Evolutionary conservation across 768 basidiomycete species (phyloP), one percentile per base, ranked within the genome.

Genomic region (Aureoboletus auriporus): DNA sequence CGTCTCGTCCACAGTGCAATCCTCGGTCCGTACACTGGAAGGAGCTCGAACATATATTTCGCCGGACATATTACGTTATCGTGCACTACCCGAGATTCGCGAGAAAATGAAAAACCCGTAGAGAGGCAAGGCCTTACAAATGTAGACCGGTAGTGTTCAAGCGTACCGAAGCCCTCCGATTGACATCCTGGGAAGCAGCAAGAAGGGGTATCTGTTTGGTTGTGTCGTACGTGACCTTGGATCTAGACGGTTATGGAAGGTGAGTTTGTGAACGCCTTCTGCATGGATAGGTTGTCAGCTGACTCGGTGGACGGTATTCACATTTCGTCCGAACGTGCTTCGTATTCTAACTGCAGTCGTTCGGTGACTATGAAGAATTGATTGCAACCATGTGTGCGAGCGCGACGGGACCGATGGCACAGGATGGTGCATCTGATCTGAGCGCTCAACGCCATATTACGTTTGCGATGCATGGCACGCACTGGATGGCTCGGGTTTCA

Each of bases 331-430:
- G 31, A 33, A 33, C 47, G 49, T 27, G 34, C 6, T 46, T 44
- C 50, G 42, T 39, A 28, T 39, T 36, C 28, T n/a, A 4, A 44
- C 42, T 28, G 37, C 13, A 38, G 46, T 35, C 27, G 33, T 28
- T 58, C 23, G 39, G 39, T 49, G 59, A 55, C 52, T 36, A 38
- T 23, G 37, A 8, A 28, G 14, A 16, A 35, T 12, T 33, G 47
- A 23, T 42, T 34, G 13, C 23, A 7, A 17, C 33, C 42, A 43
- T 50, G 56, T 50, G 56, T 55, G 56, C 31, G 47, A 46, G 39
- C 44, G 38, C 30, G 44, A 47, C 59, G 59, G 59, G 46, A 6
- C 53, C 60, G 50, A 29, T 35, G 48, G 37, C 39, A 50, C 35
- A 48, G 44, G 46, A 42, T 42, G 9, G n/a, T 4, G 20, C 45